A percentile compares a stretch with the other conserved stretches of the same genome.
phyloP scores from a whole-genome alignment of 2,329 filamentous ascomycete species.

The Helicocarpus griseus region DNA sequence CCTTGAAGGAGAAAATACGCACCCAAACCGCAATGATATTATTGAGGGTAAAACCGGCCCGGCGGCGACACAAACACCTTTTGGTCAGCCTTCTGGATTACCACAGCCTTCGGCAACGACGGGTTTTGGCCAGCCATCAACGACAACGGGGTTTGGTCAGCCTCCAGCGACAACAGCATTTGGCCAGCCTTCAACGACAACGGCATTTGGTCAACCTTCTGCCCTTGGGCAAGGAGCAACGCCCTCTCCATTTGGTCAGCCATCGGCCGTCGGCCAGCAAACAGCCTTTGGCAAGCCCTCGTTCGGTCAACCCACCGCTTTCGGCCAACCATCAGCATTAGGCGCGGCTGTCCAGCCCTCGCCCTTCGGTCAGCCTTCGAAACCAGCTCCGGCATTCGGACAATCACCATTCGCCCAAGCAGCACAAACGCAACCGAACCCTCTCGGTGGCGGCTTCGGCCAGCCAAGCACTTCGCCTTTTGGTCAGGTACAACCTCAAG shows the following conservation, averaged over 20 bases:
- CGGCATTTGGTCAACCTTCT: conserved; percentile 26
- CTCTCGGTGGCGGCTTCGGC: not conserved
- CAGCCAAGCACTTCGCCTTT: too few species aligned
- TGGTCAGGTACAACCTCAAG: conserved; percentile 15
- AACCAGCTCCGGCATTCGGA: conserved; percentile 3
- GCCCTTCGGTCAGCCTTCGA: conserved; percentile 25
- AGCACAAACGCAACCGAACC: not conserved
- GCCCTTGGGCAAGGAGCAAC: not conserved
- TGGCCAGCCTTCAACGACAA: conserved; percentile 9
- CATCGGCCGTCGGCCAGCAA: conserved; percentile 8
- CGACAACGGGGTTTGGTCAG: conserved; percentile 21
- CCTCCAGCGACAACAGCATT: conserved; percentile 8
- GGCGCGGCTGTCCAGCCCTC: conserved; percentile 18
- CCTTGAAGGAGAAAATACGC: conserved; percentile 54
- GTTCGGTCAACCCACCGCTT: conserved; percentile 26
- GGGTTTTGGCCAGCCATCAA: conserved; percentile 27
- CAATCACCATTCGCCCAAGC: conserved; percentile 1
- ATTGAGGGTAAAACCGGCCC: conserved; percentile 23
- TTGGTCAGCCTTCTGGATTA: conserved; percentile 28
- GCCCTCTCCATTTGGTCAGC: conserved; percentile 22
- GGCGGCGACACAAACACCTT: conserved; percentile 9
- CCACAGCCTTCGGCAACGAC: conserved; percentile 17
- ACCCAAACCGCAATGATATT: conserved; percentile 63
- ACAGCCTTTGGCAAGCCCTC: conserved; percentile 19
- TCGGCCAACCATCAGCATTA: conserved; percentile 19